Evolutionary conservation across 2,329 filamentous ascomycete genomes (phyloP).

Genomic region (Aspergillus oerlinghausenensis): DNA sequence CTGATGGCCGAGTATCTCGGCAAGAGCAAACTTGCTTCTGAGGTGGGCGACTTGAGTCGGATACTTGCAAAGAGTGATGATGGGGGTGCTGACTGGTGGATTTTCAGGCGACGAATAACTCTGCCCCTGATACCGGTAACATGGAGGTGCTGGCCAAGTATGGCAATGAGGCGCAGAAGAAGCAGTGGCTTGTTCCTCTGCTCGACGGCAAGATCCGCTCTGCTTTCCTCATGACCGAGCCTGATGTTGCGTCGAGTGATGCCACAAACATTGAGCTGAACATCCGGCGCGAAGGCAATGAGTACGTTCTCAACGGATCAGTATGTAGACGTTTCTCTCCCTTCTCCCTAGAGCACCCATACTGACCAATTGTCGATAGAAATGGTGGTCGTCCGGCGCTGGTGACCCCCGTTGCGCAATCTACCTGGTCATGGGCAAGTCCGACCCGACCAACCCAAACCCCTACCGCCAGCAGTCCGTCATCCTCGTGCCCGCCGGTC

Average conservation of each 20-base stretch:
- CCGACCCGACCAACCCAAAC: constrained; percentile 68
- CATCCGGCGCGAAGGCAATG: constrained; percentile 76
- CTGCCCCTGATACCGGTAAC: constrained; percentile 88
- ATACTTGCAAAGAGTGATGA: background rate
- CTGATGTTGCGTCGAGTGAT: constrained; percentile 81
- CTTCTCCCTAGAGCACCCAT: background rate
- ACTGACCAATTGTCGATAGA: constrained; percentile 48
- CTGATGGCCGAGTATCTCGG: constrained; percentile 96
- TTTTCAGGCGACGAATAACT: constrained; percentile 72
- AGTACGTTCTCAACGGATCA: constrained; percentile 86
- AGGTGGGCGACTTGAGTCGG: constrained; percentile 39
- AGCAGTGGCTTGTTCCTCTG: constrained; percentile 73
- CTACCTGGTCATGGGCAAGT: constrained; percentile 97
- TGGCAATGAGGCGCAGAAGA: constrained; percentile 79
- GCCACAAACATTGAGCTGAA: constrained; percentile 86
- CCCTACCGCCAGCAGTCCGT: constrained; percentile 90
- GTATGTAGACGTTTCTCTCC: constrained; percentile 44
- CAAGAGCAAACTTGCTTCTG: constrained; percentile 75
- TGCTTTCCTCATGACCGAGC: constrained; percentile 92
- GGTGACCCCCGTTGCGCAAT: constrained; percentile 88
- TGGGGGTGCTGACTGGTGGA: background rate
- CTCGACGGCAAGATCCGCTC: constrained; percentile 81
- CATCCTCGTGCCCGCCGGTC: constrained; percentile 74
- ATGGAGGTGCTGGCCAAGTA: constrained; percentile 96
- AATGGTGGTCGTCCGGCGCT: constrained; percentile 99